Conservation (phyloP, 2,329 filamentous ascomycete species). For the Alternaria brassicae region DNA sequence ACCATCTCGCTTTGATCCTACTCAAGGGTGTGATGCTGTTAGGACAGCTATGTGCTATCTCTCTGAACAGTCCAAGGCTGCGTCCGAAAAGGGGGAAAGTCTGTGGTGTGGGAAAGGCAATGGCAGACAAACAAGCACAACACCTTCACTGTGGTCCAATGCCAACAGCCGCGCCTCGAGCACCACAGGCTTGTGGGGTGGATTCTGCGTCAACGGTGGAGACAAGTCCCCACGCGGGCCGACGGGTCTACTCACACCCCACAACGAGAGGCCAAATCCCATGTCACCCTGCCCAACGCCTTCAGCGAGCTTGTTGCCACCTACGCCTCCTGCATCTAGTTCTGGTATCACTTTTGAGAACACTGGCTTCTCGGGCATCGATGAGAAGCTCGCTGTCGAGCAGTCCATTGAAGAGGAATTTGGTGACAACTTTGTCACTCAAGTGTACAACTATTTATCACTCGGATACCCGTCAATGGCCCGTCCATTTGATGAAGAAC, state of each 20-base stretch:
- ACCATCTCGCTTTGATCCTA: constrained; percentile 81
- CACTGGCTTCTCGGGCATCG: constrained; percentile 52
- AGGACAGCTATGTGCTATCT: constrained; percentile 59
- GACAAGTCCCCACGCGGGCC: constrained; percentile 51
- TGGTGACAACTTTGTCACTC: constrained; percentile 83
- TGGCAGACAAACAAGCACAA: constrained; percentile 38
- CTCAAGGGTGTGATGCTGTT: constrained; percentile 65
- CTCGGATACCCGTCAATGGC: constrained; percentile 90
- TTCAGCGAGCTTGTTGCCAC: constrained; percentile 41
- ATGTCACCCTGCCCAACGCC: constrained; percentile 51
- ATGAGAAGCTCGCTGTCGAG: constrained; percentile 53
- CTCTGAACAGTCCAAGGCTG: constrained; percentile 57
- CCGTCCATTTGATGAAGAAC: constrained; percentile 81
- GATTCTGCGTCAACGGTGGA: constrained; percentile 64
- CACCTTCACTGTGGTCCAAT: constrained; percentile 46
- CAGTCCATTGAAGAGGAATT: constrained; percentile 70
- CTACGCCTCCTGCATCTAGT: constrained; percentile 48
- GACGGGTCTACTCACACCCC: constrained; percentile 61
- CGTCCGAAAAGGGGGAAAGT: constrained; percentile 57
- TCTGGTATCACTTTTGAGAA: constrained; percentile 21
- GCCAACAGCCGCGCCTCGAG: constrained; percentile 59
- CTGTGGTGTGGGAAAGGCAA: constrained; percentile 63
- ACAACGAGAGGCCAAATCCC: constrained; percentile 51
- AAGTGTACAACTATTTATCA: constrained; percentile 96
- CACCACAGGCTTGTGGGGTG: constrained; percentile 75